Conservation (phyloP, 306 rosid species). For the Mimosa pudica region DNA sequence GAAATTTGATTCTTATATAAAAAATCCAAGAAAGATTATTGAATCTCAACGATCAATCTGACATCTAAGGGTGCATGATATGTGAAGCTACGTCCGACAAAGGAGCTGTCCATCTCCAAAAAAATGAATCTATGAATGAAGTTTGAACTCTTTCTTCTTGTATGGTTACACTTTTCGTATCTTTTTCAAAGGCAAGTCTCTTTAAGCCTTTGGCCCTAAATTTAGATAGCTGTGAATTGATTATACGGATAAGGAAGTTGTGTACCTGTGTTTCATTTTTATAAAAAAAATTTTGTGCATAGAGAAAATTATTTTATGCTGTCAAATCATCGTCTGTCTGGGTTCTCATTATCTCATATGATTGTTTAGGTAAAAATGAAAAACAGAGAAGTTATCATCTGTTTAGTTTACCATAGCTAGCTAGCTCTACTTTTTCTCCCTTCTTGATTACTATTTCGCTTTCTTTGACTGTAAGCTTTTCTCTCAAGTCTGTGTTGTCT, state of each 20-base stretch:
- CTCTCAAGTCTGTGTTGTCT: background rate
- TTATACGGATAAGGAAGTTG: background rate
- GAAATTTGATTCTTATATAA: too few relatives aligned
- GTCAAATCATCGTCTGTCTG: conserved; percentile 32
- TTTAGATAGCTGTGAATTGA: background rate
- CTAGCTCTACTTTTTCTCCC: background rate
- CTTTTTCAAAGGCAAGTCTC: conserved; percentile 18
- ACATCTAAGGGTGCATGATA: too few relatives aligned
- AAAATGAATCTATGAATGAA: too few relatives aligned
- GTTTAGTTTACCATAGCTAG: background rate
- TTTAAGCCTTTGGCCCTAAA: conserved; percentile 16
- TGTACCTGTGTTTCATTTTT: background rate
- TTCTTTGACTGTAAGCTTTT: background rate
- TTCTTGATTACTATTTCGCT: background rate
- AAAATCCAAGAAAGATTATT: too few relatives aligned
- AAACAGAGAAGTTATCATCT: background rate
- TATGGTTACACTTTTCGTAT: too few relatives aligned
- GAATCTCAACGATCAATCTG: too few relatives aligned
- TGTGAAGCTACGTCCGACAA: background rate
- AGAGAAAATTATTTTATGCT: conserved; percentile 6
- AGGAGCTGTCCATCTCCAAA: background rate
- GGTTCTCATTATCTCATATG: background rate
- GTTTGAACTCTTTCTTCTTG: too few relatives aligned
- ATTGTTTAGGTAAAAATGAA: background rate
- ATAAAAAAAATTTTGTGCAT: background rate